Percentiles rank a stretch among this genome's conserved stretches.
phyloP scores from a whole-genome alignment of 2,329 filamentous ascomycete species.

The Xylariaceae sp. region DNA sequence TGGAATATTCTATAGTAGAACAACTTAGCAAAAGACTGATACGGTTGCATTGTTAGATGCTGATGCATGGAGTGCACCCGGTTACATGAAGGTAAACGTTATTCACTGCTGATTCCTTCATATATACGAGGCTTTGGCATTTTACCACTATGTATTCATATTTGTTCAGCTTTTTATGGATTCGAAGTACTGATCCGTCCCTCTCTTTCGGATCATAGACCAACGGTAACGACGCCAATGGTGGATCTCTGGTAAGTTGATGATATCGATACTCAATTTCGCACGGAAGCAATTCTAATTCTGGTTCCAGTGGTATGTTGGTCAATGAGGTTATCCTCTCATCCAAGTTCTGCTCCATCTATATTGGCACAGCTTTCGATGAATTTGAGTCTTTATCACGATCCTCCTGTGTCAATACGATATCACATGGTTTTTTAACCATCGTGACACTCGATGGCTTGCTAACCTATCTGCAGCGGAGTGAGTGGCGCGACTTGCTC shows the following conservation, averaged over 20 bases:
- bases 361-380: too few species aligned
- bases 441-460: too few species aligned
- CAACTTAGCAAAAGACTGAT: too few species aligned
- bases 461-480: conserved; percentile 24
- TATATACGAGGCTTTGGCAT: too few species aligned
- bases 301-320: background rate
- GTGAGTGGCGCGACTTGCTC: conserved; percentile 35
- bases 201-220: conserved; percentile 20
- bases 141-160: too few species aligned
- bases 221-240: conserved; percentile 22
- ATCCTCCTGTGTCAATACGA: too few species aligned
- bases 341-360: background rate
- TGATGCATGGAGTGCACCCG: conserved; percentile 45
- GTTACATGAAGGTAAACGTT: conserved; percentile 39
- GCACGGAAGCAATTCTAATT: background rate
- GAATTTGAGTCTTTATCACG: too few species aligned
- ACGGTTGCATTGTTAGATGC: conserved; percentile 21
- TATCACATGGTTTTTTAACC: too few species aligned
- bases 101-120: too few species aligned
- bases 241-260: conserved; percentile 27
- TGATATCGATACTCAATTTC: background rate
- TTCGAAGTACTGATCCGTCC: too few species aligned
- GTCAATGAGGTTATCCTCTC: background rate
- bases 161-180: too few species aligned
- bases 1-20: too few species aligned